Percentiles rank a stretch among this genome's conserved stretches.
Evolutionary conservation across 805 yeast species (phyloP).

Genomic region (Sugiyamaella lignohabitans): DNA sequence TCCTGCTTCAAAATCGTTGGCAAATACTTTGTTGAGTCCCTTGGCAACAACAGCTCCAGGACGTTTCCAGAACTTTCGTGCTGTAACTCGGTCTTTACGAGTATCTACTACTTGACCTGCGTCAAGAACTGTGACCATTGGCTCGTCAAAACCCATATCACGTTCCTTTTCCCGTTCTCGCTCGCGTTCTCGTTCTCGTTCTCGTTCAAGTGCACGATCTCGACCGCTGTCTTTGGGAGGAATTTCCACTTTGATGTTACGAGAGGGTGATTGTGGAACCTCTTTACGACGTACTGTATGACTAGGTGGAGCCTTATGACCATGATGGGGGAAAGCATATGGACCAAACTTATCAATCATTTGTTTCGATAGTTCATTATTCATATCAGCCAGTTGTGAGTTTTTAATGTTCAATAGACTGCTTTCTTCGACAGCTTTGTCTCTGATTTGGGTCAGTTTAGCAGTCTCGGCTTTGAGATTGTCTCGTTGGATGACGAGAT

Average conservation of each 20-base stretch:
- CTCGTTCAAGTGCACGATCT: not conserved
- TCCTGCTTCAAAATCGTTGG: conserved; percentile 16
- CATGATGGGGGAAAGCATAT: no score
- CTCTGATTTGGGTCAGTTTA: conserved; percentile 23
- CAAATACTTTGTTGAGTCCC: conserved; percentile 32
- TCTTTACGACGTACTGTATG: not conserved
- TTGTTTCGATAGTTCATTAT: conserved; percentile 32
- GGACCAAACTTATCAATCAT: conserved; percentile 30
- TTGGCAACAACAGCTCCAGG: conserved; percentile 35
- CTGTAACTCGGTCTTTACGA: conserved; percentile 15
- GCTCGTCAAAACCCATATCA: conserved; percentile 1
- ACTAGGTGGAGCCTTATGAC: not conserved
- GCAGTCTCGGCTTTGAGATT: conserved; percentile 27
- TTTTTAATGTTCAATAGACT: conserved; percentile 29
- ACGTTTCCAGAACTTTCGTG: conserved; percentile 30
- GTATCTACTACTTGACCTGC: conserved; percentile 19
- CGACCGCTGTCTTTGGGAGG: not conserved
- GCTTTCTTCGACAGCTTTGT: conserved; percentile 28
- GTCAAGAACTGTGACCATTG: conserved; percentile 26
- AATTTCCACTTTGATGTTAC: not conserved
- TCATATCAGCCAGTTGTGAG: conserved; percentile 34
- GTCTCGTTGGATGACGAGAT: conserved; percentile 27
- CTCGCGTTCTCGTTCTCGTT: no score
- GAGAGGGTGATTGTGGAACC: not conserved
- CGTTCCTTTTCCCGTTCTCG: no score